Evolutionary conservation across 2,329 filamentous ascomycete species (phyloP).

Genomic region (Hysterium pulicare): DNA sequence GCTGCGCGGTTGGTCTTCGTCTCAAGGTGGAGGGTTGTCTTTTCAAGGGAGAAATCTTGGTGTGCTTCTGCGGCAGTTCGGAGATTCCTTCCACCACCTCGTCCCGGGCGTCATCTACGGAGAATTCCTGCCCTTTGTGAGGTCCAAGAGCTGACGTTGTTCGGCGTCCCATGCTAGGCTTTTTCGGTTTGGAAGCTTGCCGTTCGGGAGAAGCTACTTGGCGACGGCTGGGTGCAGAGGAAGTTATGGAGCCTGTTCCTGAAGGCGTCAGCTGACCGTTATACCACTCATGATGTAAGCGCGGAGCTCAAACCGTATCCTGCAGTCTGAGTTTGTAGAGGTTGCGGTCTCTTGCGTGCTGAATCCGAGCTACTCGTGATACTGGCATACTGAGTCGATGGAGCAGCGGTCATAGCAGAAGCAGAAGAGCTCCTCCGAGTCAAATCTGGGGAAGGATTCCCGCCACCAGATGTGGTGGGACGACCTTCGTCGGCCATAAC

Average conservation of each 20-base stretch:
- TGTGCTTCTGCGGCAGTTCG: constrained; percentile 20
- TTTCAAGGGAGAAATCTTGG: constrained; percentile 40
- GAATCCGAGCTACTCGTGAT: constrained; percentile 19
- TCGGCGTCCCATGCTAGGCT: constrained; percentile 70
- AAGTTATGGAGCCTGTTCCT: constrained; percentile 35
- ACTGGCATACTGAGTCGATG: constrained; percentile 10
- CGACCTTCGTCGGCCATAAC: constrained; percentile 31
- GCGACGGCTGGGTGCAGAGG: constrained; percentile 28
- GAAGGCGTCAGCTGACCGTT: too few relatives aligned
- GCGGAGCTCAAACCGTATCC: constrained; percentile 40
- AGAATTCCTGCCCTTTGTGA: constrained; percentile 69
- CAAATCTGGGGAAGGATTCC: constrained; percentile 18
- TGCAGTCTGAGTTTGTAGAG: constrained; percentile 22
- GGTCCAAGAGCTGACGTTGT: constrained; percentile 72
- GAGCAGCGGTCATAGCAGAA: constrained; percentile 20
- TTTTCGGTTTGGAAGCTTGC: constrained; percentile 51
- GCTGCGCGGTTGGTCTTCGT: constrained; percentile 46
- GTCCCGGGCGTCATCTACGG: constrained; percentile 67
- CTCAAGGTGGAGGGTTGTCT: constrained; percentile 52
- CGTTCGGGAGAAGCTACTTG: constrained; percentile 21
- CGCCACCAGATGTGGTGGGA: constrained; percentile 18
- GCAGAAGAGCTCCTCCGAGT: constrained; percentile 25
- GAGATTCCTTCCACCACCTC: constrained; percentile 69
- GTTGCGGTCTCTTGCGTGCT: constrained; percentile 28
- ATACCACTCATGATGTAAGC: neutral